phyloP scores from a whole-genome alignment of 1,284 basidiomycete species.

The Meripilus lineatus region DNA sequence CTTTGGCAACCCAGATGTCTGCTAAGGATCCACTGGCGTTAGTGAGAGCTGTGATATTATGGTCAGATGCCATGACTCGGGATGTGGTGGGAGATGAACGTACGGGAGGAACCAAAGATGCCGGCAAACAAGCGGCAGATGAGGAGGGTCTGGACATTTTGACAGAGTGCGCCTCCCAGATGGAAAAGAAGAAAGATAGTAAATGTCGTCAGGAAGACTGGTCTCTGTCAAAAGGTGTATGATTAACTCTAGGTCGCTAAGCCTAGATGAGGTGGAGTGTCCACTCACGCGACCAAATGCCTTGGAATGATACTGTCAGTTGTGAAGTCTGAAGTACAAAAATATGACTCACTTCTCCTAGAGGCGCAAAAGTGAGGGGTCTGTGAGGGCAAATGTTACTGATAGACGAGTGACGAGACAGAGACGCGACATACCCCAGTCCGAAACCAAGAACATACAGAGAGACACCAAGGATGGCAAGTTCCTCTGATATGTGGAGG shows the following conservation, averaged over 20 bases:
- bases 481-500: constrained; percentile 45
- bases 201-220: constrained; percentile 53
- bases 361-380: constrained; percentile 58
- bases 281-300: constrained; percentile 47
- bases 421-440: constrained; percentile 33
- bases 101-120: constrained; percentile 56
- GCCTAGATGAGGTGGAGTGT: not conserved
- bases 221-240: constrained; percentile 31
- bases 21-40: constrained; percentile 58
- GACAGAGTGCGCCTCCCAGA: constrained; percentile 56
- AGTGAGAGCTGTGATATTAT: constrained; percentile 40
- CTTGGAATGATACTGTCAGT: constrained; percentile 22
- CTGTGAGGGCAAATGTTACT: constrained; percentile 22
- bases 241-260: constrained; percentile 3
- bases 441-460: constrained; percentile 50
- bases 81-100: constrained; percentile 13
- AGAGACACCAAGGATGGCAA: constrained; percentile 58
- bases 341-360: constrained; percentile 45
- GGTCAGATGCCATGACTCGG: constrained; percentile 7
- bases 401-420: not conserved
- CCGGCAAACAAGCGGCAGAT: constrained; percentile 56
- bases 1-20: constrained; percentile 55
- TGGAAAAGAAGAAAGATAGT: constrained; percentile 58
- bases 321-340: not conserved
- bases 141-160: constrained; percentile 55